Conservation (phyloP, 257 asterid genomes). For the Mitragyna speciosa region DNA sequence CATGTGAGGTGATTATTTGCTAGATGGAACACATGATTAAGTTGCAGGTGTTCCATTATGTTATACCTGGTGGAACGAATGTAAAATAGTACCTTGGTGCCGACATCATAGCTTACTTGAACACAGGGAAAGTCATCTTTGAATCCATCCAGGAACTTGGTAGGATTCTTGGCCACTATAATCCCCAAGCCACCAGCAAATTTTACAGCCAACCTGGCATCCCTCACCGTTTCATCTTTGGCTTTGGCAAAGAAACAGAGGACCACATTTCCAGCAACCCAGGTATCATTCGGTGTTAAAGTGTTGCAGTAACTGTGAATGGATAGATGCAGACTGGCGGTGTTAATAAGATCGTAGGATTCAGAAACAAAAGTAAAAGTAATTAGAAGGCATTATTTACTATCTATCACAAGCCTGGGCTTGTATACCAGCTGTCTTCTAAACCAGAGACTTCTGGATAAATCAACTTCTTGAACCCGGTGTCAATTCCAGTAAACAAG, state of each 20-base stretch:
- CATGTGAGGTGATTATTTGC: neutral
- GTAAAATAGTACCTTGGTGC: slow-evolving; percentile 36
- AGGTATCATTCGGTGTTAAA: slow-evolving; percentile 25
- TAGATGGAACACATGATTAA: neutral
- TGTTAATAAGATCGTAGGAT: neutral
- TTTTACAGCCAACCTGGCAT: neutral
- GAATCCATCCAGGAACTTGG: neutral
- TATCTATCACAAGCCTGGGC: too few relatives aligned
- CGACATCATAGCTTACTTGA: slow-evolving; percentile 27
- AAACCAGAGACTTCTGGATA: slow-evolving; percentile 11
- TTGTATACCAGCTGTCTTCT: slow-evolving; percentile 3
- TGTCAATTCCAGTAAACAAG: slow-evolving; percentile 29
- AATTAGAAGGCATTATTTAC: neutral
- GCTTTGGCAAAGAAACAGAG: slow-evolving; percentile 28
- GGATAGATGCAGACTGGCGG: neutral
- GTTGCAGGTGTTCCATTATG: neutral
- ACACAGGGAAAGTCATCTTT: slow-evolving; percentile 20
- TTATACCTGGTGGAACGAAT: slow-evolving; percentile 30
- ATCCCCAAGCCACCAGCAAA: slow-evolving; percentile 36
- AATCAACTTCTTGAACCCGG: slow-evolving; percentile 21
- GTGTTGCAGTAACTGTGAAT: slow-evolving; percentile 31
- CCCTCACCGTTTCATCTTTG: neutral
- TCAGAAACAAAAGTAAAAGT: neutral
- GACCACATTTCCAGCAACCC: slow-evolving; percentile 38
- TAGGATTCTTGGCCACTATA: slow-evolving; percentile 27